Evolutionary conservation across 148 eudicot species (phyloP), one percentile per base, ranked within the genome.

Genomic region (Chenopodium suecicum): DNA sequence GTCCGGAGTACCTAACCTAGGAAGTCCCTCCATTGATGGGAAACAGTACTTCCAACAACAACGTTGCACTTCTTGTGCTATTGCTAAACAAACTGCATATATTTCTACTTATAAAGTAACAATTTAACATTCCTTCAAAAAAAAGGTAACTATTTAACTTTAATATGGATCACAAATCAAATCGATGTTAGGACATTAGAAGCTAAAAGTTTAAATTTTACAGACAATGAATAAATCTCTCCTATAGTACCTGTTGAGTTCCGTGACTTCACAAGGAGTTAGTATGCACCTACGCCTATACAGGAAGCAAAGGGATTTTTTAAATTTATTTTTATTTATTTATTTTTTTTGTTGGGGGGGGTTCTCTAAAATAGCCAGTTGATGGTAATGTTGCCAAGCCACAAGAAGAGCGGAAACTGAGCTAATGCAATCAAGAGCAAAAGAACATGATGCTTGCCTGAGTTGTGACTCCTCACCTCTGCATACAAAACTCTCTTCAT

Each of bases 401-500:
- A 93, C 68, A 91, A 60, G 84, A 89, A 86, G 60, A 93, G 89
- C 2, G 97, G 97, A 79, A 93, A 90, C 85, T 93, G 97, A 73
- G 93, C 94, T 73, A 93, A 76, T 1, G 89, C 94, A 50, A 91
- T 93, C 85, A 91, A 84, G 70, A 93, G 90, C 88, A 93, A 79
- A 32, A 91, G 90, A 41, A 91, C 88, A 73, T 93, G 91, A 83
- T 89, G 94, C 86, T 86, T 88, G 81, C 90, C 88, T 8, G 94
- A 93, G 78, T 93, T 93, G 25, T 86, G 88, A 66, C 89, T 90
- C 66, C 94, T 89, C 67, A 91, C 93, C 85, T 91, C 97, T 0
- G 97, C 91, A 46, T 89, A 89, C 4, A 93, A 89, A 74, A 93
- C 94, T 75, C 97, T 82, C 86, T 90, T 91, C 94, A 91, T 93